Conservation (phyloP, 2,329 filamentous ascomycete species). For the Alternaria triticina region DNA sequence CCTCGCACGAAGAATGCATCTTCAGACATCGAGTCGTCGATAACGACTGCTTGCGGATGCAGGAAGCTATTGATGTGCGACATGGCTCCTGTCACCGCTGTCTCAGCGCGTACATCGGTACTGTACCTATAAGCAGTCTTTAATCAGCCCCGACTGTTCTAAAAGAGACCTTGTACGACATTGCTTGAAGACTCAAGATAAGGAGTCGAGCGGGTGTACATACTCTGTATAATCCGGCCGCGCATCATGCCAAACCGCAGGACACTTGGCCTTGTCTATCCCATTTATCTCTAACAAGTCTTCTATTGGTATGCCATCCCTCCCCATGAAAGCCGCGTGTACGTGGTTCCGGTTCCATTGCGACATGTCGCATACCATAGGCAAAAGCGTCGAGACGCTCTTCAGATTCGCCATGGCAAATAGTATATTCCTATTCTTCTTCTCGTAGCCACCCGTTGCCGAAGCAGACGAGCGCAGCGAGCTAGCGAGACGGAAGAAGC, state of each 20-base stretch:
- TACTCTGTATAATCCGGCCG: slow-evolving; percentile 73
- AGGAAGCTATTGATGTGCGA: slow-evolving; percentile 75
- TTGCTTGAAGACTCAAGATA: too few relatives aligned
- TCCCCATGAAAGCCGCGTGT: slow-evolving; percentile 80
- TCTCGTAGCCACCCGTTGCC: slow-evolving; percentile 59
- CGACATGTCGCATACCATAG: slow-evolving; percentile 88
- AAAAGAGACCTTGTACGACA: neutral
- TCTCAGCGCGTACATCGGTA: slow-evolving; percentile 71
- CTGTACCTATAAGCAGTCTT: slow-evolving; percentile 55
- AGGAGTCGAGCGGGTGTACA: neutral
- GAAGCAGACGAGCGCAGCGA: slow-evolving; percentile 66
- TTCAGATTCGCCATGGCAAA: slow-evolving; percentile 78
- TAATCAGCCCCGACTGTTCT: neutral
- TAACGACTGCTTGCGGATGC: slow-evolving; percentile 76
- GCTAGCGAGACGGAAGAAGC: slow-evolving; percentile 68
- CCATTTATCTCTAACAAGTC: slow-evolving; percentile 80
- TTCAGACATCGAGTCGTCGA: slow-evolving; percentile 72
- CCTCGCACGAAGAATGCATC: slow-evolving; percentile 71
- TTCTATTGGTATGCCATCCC: slow-evolving; percentile 71
- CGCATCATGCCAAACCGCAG: slow-evolving; percentile 73
- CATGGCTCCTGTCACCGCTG: slow-evolving; percentile 69
- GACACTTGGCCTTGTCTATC: slow-evolving; percentile 70
- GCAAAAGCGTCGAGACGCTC: slow-evolving; percentile 75
- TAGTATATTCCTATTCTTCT: slow-evolving; percentile 72
- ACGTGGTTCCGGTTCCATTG: slow-evolving; percentile 72